Base-by-base conservation (phyloP, 176 grass and related monocot genomes). In the Calamus simplicifolius region DNA sequence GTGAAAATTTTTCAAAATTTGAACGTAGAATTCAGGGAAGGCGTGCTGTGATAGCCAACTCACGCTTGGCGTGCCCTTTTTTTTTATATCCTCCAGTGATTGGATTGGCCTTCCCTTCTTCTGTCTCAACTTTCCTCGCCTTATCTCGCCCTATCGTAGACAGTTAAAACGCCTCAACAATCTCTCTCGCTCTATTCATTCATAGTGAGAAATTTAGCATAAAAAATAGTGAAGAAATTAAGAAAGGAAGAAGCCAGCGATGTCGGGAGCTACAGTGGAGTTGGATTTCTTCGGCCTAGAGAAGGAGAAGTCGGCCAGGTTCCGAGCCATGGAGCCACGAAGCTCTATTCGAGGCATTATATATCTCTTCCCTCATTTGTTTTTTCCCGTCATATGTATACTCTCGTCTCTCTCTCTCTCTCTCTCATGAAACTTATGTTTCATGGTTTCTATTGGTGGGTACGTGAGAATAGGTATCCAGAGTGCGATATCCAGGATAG, bases 211-310 rank as follows among this genome's bases (percentile, higher is more conserved):
- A 43, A 43, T 43, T 12, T 2, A 43, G 35, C 10, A 13, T 43
- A 43, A 43, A 43, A 10, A 43, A 43, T 13, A 43, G 35, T 13
- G 2, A 13, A 13, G 18, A 14, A 50, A 19, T 15, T 1, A 5
- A 25, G 14, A 0, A 28, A 25, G 58, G 17, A 16, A 54, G 62
- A 68, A 50, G 52, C 50, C n/a, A 50, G 17, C 57, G 43, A 52
- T 16, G 21, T 13, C 52, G 52, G 59, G 50, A 55, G 21, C 63
- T 12, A 48, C 49, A 57, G 53, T 74, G 53, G 77, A 80, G 70
- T 63, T 68, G 51, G 77, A 80, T 18, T 74, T 80, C 77, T 68
- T 80, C 59, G 26, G 63, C 28, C 58, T 80, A 17, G 77, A 68
- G 63, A 74, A 67, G 72, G 63, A 73, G 50, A 67, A 49, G 1